Evolutionary conservation across 2,329 filamentous ascomycete species (phyloP).

Genomic region (Pestalotiopsis sp.): DNA sequence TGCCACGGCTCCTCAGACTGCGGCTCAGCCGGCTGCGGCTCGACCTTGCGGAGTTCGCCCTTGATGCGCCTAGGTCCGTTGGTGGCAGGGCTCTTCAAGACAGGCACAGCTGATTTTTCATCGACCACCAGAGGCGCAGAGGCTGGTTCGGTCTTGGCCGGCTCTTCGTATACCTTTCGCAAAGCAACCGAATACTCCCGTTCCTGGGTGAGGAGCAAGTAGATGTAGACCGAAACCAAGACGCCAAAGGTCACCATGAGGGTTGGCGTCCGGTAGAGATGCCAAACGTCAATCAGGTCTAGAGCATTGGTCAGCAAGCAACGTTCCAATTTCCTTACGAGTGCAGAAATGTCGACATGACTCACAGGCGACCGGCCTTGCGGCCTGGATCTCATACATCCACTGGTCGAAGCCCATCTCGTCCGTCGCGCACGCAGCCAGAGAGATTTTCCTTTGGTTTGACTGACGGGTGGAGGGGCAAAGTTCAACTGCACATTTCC

Average conservation of each 20-base stretch:
- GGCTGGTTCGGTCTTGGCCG: conserved; percentile 5
- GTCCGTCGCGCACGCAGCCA: background rate
- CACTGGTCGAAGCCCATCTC: conserved; percentile 8
- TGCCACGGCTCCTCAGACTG: conserved; percentile 39
- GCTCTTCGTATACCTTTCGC: conserved; percentile 22
- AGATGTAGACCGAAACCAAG: conserved; percentile 35
- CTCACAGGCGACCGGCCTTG: conserved; percentile 9
- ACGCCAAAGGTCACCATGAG: conserved; percentile 40
- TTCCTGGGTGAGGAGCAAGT: conserved; percentile 31
- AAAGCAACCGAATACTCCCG: conserved; percentile 31
- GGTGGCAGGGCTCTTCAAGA: conserved; percentile 30
- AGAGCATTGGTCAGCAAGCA: background rate
- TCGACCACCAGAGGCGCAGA: background rate
- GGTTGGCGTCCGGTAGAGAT: conserved; percentile 46
- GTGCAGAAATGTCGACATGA: background rate
- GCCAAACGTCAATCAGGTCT: conserved; percentile 47
- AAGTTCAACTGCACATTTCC: background rate
- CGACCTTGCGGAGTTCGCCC: conserved; percentile 40
- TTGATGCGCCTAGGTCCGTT: conserved; percentile 54
- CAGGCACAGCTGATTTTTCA: conserved; percentile 20
- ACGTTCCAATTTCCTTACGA: background rate
- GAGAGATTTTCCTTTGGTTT: conserved; percentile 1
- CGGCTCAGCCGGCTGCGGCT: conserved; percentile 32
- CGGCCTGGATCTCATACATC: conserved; percentile 8
- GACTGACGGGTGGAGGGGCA: background rate